phyloP scores from a whole-genome alignment of 768 basidiomycete genomes.

The Pluteus cervinus region DNA sequence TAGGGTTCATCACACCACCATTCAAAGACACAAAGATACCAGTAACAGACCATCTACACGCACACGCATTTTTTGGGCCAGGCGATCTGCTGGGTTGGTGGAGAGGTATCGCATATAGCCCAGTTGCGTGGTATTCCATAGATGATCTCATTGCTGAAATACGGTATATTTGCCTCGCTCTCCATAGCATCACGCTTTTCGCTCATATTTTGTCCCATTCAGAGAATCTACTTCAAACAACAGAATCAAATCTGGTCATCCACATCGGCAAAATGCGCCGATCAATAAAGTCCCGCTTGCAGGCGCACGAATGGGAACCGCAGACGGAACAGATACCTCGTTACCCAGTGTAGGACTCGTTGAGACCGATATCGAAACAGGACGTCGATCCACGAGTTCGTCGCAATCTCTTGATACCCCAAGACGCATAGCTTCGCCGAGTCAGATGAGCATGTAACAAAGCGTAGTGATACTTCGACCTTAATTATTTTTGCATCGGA shows the following conservation, averaged over 20 bases:
- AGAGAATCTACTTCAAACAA: slow-evolving; percentile 82
- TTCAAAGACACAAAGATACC: slow-evolving; percentile 76
- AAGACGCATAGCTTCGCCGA: slow-evolving; percentile 28
- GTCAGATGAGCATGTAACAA: too few relatives aligned
- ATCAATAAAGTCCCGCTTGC: slow-evolving; percentile 72
- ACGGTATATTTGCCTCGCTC: slow-evolving; percentile 37
- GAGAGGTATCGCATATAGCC: slow-evolving; percentile 59
- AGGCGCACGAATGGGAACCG: slow-evolving; percentile 57
- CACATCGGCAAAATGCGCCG: slow-evolving; percentile 50
- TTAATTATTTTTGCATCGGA: too few relatives aligned
- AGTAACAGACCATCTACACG: slow-evolving; percentile 73
- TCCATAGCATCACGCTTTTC: slow-evolving; percentile 2
- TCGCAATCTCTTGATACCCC: slow-evolving; percentile 20
- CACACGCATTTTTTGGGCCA: slow-evolving; percentile 65
- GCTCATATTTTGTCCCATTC: slow-evolving; percentile 10
- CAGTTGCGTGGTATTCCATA: slow-evolving; percentile 69
- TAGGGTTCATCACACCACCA: slow-evolving; percentile 76
- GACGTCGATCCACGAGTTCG: slow-evolving; percentile 21
- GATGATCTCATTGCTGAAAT: slow-evolving; percentile 81
- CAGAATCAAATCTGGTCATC: slow-evolving; percentile 73
- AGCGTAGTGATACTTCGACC: too few relatives aligned
- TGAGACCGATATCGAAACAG: slow-evolving; percentile 39
- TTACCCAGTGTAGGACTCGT: slow-evolving; percentile 38
- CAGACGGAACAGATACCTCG: slow-evolving; percentile 61
- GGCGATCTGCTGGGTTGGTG: slow-evolving; percentile 70